Evolutionary conservation across 2,329 filamentous ascomycete species (phyloP).

Genomic region (Nannizziopsis arthrosporioides): DNA sequence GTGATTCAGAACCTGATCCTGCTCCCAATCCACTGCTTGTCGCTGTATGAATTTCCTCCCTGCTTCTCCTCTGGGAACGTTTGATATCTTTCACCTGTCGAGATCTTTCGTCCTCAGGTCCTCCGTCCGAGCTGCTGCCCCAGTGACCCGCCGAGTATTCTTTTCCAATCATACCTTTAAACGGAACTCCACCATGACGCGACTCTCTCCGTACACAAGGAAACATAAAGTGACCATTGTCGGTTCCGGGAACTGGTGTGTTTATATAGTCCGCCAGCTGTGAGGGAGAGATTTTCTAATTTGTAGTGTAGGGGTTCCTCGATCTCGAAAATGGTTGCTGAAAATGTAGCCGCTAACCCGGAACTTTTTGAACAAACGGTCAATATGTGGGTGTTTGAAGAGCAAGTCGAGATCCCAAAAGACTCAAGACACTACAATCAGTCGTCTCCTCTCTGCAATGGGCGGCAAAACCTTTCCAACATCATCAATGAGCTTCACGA

Average conservation of each 20-base stretch:
- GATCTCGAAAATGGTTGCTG: constrained; percentile 91
- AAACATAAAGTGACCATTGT: constrained; percentile 90
- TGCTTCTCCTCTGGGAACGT: not conserved
- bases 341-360: constrained; percentile 69
- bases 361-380: constrained; percentile 78
- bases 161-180: not conserved
- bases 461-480: constrained; percentile 73
- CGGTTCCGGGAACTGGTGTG: constrained; percentile 90
- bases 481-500: constrained; percentile 90
- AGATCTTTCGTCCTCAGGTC: too few relatives aligned
- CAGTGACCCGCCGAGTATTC: not conserved
- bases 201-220: constrained; percentile 44
- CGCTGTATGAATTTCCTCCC: not conserved
- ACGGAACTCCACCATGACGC: constrained; percentile 33
- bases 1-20: too few relatives aligned
- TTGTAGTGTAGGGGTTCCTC: constrained; percentile 64
- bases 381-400: constrained; percentile 99
- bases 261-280: not conserved
- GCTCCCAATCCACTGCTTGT: too few relatives aligned
- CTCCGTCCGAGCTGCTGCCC: not conserved
- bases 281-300: constrained; percentile 1
- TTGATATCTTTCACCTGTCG: too few relatives aligned
- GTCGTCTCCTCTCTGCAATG: constrained; percentile 44
- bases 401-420: constrained; percentile 64
- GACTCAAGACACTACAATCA: constrained; percentile 62